phyloP scores from a whole-genome alignment of 2,329 filamentous ascomycete species.

The Lojkania enalia region DNA sequence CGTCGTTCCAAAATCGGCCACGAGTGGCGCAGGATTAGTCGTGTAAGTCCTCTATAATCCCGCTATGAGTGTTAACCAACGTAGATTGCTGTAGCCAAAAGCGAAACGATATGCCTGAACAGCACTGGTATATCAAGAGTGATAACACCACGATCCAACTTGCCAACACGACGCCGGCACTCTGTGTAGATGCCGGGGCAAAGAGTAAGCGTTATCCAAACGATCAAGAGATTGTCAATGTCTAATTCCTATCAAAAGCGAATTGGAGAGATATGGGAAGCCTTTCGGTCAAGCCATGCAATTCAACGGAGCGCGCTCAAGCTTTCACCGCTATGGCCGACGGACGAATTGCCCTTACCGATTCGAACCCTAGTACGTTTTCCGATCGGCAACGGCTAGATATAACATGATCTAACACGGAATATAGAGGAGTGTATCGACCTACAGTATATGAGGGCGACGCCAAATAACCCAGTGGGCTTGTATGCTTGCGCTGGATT shows the following conservation, averaged over 20 bases:
- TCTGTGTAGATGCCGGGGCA: slow-evolving; percentile 36
- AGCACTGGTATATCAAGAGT: slow-evolving; percentile 34
- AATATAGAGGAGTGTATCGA: slow-evolving; percentile 33
- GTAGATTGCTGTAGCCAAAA: slow-evolving; percentile 23
- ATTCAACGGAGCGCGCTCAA: slow-evolving; percentile 25
- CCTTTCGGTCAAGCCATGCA: slow-evolving; percentile 31
- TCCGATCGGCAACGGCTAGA: background rate
- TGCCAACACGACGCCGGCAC: slow-evolving; percentile 24
- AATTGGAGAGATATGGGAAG: slow-evolving; percentile 40
- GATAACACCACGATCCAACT: slow-evolving; percentile 32
- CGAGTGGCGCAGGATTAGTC: slow-evolving; percentile 25
- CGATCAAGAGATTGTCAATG: background rate
- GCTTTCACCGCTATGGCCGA: slow-evolving; percentile 34
- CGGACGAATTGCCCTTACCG: slow-evolving; percentile 30
- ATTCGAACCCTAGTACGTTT: slow-evolving; percentile 25
- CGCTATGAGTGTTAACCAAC: background rate
- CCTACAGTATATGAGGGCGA: slow-evolving; percentile 36
- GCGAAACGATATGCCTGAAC: slow-evolving; percentile 24
- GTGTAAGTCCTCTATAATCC: slow-evolving; percentile 22
- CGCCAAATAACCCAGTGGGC: slow-evolving; percentile 36
- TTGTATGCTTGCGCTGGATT: slow-evolving; percentile 37
- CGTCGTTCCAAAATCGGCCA: slow-evolving; percentile 29
- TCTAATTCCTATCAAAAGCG: slow-evolving; percentile 8
- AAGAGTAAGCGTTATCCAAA: slow-evolving; percentile 20
- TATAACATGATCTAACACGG: slow-evolving; percentile 6